These are phyloP conservation scores for Suhomyces terraborum DNA, from an alignment of 1,139 yeast species.

Conservation along the genomic window DNA sequence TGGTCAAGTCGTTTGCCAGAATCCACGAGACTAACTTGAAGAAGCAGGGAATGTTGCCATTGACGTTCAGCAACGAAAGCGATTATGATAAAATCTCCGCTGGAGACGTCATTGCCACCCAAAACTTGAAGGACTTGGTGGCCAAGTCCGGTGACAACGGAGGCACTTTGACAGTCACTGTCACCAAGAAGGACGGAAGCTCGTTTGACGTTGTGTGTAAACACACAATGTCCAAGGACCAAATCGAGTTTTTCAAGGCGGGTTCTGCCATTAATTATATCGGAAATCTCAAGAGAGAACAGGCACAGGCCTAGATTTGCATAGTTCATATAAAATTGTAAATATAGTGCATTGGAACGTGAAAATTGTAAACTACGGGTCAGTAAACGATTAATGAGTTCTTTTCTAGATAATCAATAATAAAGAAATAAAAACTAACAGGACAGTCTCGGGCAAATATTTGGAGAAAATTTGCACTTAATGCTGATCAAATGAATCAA, in stretches of 20 bases:
- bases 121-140: conserved; percentile 76
- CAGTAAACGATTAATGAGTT: conserved; percentile 13
- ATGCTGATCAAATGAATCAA: conserved; percentile 13
- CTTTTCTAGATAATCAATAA: conserved; percentile 16
- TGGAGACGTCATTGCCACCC: conserved; percentile 78
- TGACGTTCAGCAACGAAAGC: conserved; percentile 83
- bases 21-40: conserved; percentile 63
- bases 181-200: conserved; percentile 76
- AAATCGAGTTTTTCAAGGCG: conserved; percentile 92
- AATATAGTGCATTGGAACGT: conserved; percentile 1
- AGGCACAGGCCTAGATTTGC: conserved; percentile 15
- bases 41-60: conserved; percentile 91
- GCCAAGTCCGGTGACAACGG: conserved; percentile 85
- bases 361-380: not conserved
- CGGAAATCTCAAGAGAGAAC: conserved; percentile 59
- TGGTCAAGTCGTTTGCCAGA: conserved; percentile 96
- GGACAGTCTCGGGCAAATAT: conserved; percentile 5
- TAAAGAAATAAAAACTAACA: conserved; percentile 14
- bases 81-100: conserved; percentile 82
- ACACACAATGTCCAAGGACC: conserved; percentile 97
- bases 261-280: conserved; percentile 96
- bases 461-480: no score
- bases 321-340: conserved; percentile 5
- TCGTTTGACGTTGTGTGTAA: conserved; percentile 70
- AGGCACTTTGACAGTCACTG: conserved; percentile 68